These are phyloP conservation scores for Silene vulgaris DNA, from an alignment of 179 eudicot species.

Conservation along the genomic window DNA sequence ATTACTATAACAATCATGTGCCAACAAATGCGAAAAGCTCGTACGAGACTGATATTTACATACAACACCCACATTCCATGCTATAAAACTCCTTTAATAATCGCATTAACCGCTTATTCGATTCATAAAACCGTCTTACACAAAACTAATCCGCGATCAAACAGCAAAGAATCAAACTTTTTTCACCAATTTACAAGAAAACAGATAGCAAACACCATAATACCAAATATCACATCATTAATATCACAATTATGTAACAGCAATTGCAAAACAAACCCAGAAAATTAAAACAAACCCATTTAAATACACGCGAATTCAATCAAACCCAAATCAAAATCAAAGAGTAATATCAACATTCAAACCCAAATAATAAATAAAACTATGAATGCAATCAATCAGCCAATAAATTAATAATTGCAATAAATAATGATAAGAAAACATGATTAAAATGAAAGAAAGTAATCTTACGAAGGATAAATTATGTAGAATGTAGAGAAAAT, in stretches of 20 bases:
- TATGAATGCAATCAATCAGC: no score
- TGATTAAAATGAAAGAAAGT: neutral
- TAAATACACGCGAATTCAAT: neutral
- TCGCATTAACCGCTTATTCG: neutral
- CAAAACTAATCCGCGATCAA: neutral
- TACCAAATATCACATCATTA: neutral
- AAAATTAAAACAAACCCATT: neutral
- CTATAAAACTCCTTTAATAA: neutral
- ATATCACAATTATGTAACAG: neutral
- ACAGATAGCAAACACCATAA: neutral
- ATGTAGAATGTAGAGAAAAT: neutral
- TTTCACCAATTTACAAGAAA: neutral
- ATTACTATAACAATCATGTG: no score
- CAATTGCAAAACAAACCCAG: neutral
- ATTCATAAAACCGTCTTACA: neutral
- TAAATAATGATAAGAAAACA: neutral
- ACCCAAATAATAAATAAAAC: neutral
- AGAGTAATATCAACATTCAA: neutral
- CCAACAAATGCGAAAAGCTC: no score
- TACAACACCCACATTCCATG: neutral
- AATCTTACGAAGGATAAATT: neutral
- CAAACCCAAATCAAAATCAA: neutral
- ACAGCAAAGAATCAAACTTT: constrained; percentile 3
- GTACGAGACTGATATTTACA: no score
- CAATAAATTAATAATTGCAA: neutral